Base-by-base conservation (phyloP, 345 rosid genomes). In the Turritis glabra region DNA sequence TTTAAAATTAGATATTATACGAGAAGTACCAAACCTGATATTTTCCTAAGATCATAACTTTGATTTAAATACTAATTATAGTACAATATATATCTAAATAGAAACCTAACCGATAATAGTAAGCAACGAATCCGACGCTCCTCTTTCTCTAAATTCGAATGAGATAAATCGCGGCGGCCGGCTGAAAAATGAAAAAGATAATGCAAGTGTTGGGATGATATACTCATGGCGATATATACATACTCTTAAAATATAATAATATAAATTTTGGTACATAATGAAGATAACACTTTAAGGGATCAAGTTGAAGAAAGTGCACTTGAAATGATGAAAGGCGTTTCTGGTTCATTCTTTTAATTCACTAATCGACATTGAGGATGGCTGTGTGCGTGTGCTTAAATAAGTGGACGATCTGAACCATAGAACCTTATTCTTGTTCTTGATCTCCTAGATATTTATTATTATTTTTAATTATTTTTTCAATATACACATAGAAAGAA, bases 301-400 rank as follows among this genome's bases (percentile, higher is more conserved):
- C 71, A 73, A 63, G 77, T 73, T 73, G 64, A 23, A 53, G 77
- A 40, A 64, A 73, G 56, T 73, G 56, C 55, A 26, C 10, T 51
- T 63, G 69, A 62, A 19, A 59, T 37, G 70, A 61, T 73, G 44
- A 73, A 71, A 61, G 21, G 30, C 33, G 23, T 62, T 21, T 72
- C 61, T 72, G 61, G 43, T 17, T 72, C 76, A 52, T 15, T 72
- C 69, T 72, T 62, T 67, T 35, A n/a, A 67, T 67, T 51, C 48
- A 35, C 23, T 51, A 61, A 25, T 25, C 32, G 57, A 52, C 32
- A 19, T 51, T 51, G 69, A 72, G 44, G 53, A 52, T 72, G 63
- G 76, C 29, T 62, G 17, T 26, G 9, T 53, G 5, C 46, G 38
- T 60, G n/a, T 40, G 43, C 32, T 19, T 38, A 40, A 37, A 26